Conservation (phyloP, 2,329 filamentous ascomycete species). For the Curvularia verruculosa region DNA sequence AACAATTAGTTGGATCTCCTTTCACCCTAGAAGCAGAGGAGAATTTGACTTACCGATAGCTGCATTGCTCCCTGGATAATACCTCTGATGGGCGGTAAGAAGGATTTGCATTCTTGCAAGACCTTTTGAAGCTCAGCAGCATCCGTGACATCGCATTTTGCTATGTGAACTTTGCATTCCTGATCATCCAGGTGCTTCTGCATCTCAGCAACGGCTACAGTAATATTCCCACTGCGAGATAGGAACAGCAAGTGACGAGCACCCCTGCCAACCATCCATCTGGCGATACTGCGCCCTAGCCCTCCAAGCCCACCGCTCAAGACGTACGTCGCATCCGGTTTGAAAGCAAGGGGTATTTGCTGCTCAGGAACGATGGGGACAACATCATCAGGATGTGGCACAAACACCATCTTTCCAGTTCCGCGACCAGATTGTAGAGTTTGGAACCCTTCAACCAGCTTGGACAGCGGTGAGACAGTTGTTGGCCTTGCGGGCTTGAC, state of each 20-base stretch:
- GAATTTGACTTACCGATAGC: background rate
- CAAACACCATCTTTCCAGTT: conserved; percentile 46
- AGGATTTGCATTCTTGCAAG: background rate
- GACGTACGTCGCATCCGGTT: conserved; percentile 22
- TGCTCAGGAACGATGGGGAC: background rate
- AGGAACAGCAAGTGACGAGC: conserved; percentile 24
- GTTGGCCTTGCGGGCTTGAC: conserved; percentile 5
- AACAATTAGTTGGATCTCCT: background rate
- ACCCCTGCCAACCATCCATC: conserved; percentile 23
- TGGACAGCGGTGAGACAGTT: conserved; percentile 1
- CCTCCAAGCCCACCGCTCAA: conserved; percentile 29
- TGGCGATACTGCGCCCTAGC: conserved; percentile 24
- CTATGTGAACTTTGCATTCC: background rate
- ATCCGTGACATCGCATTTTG: background rate
- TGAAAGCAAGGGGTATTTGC: background rate
- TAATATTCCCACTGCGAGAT: conserved; percentile 9
- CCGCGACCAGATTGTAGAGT: conserved; percentile 1
- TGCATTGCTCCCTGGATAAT: conserved; percentile 3
- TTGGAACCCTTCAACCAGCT: conserved; percentile 2
- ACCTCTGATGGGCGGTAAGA: background rate
- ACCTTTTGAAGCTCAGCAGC: background rate
- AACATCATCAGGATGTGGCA: conserved; percentile 21
- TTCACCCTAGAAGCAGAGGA: background rate
- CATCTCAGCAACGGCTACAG: background rate
- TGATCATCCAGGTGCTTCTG: background rate